These are phyloP conservation scores for Colletotrichum shisoi DNA, from an alignment of 2,329 filamentous ascomycete species.

Conservation along the genomic window DNA sequence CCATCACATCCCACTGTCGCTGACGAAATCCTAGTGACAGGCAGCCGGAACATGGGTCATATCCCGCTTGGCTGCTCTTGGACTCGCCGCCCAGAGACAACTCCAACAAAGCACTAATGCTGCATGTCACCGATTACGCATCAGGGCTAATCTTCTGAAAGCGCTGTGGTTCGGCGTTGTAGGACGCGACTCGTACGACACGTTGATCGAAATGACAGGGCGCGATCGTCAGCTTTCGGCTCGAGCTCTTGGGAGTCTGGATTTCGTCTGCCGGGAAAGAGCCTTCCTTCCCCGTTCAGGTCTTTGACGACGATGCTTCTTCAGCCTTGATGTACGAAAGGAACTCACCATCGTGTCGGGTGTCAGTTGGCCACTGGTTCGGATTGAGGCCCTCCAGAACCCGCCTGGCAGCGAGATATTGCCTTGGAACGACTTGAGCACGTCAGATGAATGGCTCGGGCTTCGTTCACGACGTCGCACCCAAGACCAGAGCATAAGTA, in stretches of 20 bases:
- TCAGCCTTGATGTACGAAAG: background rate
- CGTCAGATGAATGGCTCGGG: background rate
- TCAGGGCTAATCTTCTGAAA: constrained; percentile 33
- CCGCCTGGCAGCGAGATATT: constrained; percentile 11
- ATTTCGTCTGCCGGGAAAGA: background rate
- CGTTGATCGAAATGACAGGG: constrained; percentile 28
- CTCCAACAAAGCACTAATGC: constrained; percentile 33
- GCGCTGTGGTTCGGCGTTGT: constrained; percentile 12
- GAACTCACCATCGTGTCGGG: background rate
- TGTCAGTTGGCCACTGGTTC: constrained; percentile 9
- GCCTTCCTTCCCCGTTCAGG: background rate
- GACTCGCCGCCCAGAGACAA: constrained; percentile 23
- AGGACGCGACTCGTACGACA: constrained; percentile 35
- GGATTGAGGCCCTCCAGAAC: constrained; percentile 18
- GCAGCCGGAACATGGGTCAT: constrained; percentile 31
- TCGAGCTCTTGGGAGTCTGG: background rate
- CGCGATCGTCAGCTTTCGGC: constrained; percentile 16
- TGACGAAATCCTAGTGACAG: constrained; percentile 33
- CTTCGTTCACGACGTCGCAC: background rate
- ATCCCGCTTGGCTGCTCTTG: constrained; percentile 35
- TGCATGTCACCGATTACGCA: constrained; percentile 37
- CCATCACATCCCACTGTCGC: constrained; percentile 24
- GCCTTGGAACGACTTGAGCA: background rate
- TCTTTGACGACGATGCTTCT: constrained; percentile 6
- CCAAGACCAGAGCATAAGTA: background rate